Evolutionary conservation across 106 monocot genomes (phyloP).

Genomic region (Platanthera zijinensis): DNA sequence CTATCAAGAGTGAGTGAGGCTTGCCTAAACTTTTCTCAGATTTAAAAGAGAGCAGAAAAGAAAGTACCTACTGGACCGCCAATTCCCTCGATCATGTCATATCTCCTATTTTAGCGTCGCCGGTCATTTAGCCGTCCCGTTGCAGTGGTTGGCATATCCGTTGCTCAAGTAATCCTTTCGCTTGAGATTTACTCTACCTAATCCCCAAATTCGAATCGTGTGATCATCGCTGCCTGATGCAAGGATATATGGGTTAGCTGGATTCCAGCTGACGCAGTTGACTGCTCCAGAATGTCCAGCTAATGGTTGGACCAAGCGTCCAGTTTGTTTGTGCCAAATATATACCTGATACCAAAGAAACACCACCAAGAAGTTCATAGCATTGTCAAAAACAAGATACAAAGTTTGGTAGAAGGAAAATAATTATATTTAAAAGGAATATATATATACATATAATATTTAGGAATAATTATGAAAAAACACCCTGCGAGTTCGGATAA

Average conservation of each 20-base stretch:
- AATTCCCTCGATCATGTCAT: too few species aligned
- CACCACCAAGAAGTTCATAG: neutral
- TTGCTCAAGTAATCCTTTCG: conserved; percentile 23
- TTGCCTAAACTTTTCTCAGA: too few species aligned
- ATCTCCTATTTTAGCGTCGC: too few species aligned
- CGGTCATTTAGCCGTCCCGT: conserved; percentile 24
- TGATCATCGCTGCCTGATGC: conserved; percentile 52
- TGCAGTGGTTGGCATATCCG: conserved; percentile 17
- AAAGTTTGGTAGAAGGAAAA: neutral
- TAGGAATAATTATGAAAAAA: too few species aligned
- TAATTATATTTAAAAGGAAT: neutral
- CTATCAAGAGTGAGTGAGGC: too few species aligned
- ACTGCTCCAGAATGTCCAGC: conserved; percentile 45
- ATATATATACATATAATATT: too few species aligned
- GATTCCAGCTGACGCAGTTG: conserved; percentile 60
- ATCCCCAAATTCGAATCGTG: conserved; percentile 48
- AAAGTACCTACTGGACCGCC: too few species aligned
- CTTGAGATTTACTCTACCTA: conserved; percentile 14
- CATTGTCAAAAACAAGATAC: neutral
- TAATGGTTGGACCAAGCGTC: conserved; percentile 27
- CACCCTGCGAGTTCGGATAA: too few species aligned
- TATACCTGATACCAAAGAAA: conserved; percentile 26
- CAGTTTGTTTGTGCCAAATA: conserved; percentile 38
- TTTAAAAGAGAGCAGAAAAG: too few species aligned
- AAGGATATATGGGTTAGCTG: conserved; percentile 42